Evolutionary conservation across 2,329 filamentous ascomycete genomes (phyloP).

Genomic region (Monilinia polystroma): DNA sequence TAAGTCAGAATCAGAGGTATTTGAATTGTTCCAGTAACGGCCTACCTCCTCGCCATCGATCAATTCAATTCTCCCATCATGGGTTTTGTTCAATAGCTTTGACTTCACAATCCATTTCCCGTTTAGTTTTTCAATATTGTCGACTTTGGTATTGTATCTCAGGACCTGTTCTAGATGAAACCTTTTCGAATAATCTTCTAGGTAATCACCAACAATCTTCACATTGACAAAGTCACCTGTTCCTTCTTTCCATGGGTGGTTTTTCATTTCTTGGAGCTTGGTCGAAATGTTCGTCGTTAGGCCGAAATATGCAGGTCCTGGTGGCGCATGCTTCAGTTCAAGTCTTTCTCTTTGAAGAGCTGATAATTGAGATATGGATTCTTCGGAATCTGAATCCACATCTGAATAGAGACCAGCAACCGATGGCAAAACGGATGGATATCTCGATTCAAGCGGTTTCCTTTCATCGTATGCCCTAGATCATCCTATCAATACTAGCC

Average conservation of each 20-base stretch:
- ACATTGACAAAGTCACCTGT: slow-evolving; percentile 34
- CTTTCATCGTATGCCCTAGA: slow-evolving; percentile 35
- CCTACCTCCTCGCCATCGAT: slow-evolving; percentile 8
- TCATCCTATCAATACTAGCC: neutral
- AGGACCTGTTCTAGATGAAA: slow-evolving; percentile 30
- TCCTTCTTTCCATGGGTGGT: slow-evolving; percentile 33
- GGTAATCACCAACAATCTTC: slow-evolving; percentile 30
- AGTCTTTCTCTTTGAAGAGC: neutral
- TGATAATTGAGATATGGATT: neutral
- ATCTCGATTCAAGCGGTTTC: slow-evolving; percentile 30
- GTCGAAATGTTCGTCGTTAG: slow-evolving; percentile 36
- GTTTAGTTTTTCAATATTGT: slow-evolving; percentile 30
- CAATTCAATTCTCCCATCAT: slow-evolving; percentile 10
- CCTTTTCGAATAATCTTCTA: slow-evolving; percentile 28
- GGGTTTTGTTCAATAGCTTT: slow-evolving; percentile 24
- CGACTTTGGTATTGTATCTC: slow-evolving; percentile 33
- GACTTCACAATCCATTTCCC: slow-evolving; percentile 31
- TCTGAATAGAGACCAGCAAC: slow-evolving; percentile 27
- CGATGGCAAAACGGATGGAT: slow-evolving; percentile 33
- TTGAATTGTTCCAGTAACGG: neutral
- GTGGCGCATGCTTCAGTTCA: slow-evolving; percentile 33
- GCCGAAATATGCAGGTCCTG: slow-evolving; percentile 34
- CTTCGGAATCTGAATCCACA: slow-evolving; percentile 10
- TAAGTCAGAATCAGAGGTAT: neutral
- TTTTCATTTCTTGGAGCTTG: slow-evolving; percentile 32